phyloP scores from a whole-genome alignment of 306 rosid species.

The Hippophae tibetana region DNA sequence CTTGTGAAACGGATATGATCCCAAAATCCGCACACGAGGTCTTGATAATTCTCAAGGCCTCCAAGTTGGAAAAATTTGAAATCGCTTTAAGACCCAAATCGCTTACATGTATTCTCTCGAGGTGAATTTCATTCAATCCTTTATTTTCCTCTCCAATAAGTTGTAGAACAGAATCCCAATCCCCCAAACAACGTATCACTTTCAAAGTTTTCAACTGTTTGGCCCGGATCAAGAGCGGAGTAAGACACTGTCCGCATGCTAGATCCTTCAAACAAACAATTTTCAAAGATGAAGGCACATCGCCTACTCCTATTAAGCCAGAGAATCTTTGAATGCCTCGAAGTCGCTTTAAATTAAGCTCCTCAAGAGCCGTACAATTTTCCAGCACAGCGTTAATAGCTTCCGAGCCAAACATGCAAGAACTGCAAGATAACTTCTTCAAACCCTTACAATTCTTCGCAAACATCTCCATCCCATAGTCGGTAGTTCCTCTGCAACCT shows the following conservation, averaged over 20 bases:
- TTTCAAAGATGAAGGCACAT: conserved; percentile 39
- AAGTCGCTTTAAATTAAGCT: conserved; percentile 68
- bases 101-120: conserved; percentile 71
- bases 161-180: conserved; percentile 62
- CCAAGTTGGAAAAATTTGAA: conserved; percentile 45
- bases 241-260: conserved; percentile 50
- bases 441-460: conserved; percentile 49
- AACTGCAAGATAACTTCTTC: conserved; percentile 64
- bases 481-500: conserved; percentile 57
- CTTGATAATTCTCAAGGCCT: conserved; percentile 56
- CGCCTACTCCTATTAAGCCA: conserved; percentile 33
- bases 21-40: conserved; percentile 59
- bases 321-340: conserved; percentile 41
- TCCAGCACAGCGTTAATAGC: conserved; percentile 53
- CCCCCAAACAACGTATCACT: conserved; percentile 62
- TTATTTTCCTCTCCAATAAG: conserved; percentile 27
- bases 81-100: conserved; percentile 62
- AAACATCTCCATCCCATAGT: conserved; percentile 41
- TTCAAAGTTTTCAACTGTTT: conserved; percentile 52
- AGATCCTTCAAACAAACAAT: conserved; percentile 60
- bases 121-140: conserved; percentile 49
- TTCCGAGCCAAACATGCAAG: conserved; percentile 53
- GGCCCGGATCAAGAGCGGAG: conserved; percentile 49
- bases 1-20: conserved; percentile 43
- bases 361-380: conserved; percentile 47